Base-by-base conservation (phyloP, 2,329 filamentous ascomycete genomes). In the Podosphaera leucotricha region DNA sequence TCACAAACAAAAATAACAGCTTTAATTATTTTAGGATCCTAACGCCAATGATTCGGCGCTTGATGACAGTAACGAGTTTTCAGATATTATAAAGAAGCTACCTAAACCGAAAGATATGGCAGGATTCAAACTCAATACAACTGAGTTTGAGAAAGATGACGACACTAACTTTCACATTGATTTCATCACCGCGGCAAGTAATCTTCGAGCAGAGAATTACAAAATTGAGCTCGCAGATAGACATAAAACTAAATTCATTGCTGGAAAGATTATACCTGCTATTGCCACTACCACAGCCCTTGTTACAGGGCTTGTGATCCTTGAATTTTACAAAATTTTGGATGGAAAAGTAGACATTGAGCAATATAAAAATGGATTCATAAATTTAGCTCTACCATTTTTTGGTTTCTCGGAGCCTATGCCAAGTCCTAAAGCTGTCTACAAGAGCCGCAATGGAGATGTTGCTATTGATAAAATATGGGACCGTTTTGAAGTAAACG, bases 181-280 rank as follows among this genome's bases (percentile, higher is more conserved):
- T 62, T 98, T 98, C 66, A 95, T 98, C 63, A 92, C 90, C 6
- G 85, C 86, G 1, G 86, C 86, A 51, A 94, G 86, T 66, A 98
- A 98, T 60, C 68, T 98, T 47, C 82, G 92, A 47, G 90, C 90
- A 0, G 80, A 92, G 62, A 98, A 98, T 66, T 98, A 98, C 72
- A 92, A 90, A 62, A 98, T 98, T 53, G 75, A 83, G 56, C 72
- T 77, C 50, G 86, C 90, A 0, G 87, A 98, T 58, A 74, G 84
- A 49, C 90, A 94, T 70, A 92, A 90, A 76, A 98, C 87, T 49
- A 98, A 98, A 68, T 95, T 98, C 63, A 98, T 98, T 59, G 92
- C 90, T 26, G 90, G 90, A 60, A 98, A 98, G 72, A 98, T 98
- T 54, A 98, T 98, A 52, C 90, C 90, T 19, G 90, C 90, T 39